Conservation (phyloP, 202 grass and related monocot genomes). For the Hordeum pubiflorum region DNA sequence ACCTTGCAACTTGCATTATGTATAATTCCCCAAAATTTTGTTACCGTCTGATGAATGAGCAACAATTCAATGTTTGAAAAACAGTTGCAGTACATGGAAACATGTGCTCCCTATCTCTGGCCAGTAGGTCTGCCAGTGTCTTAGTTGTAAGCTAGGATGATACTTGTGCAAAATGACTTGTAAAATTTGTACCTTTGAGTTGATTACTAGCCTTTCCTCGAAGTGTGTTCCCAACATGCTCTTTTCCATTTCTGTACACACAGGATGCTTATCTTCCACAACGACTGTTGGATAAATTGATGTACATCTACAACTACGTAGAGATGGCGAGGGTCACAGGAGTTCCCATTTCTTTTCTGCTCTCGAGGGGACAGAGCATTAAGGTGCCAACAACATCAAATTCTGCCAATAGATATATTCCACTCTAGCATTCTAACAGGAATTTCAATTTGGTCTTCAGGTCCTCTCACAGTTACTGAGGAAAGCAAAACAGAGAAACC, state of each 20-base stretch:
- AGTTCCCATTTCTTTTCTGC: constrained; percentile 93
- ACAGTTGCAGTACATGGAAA: background rate
- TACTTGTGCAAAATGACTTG: background rate
- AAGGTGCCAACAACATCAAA: constrained; percentile 47
- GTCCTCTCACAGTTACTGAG: constrained; percentile 88
- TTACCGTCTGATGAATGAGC: background rate
- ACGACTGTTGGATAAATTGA: constrained; percentile 88
- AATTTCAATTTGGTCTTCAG: constrained; percentile 36
- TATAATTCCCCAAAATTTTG: background rate
- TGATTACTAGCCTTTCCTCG: background rate
- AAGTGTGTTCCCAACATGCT: background rate
- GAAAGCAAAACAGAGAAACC: constrained; percentile 92
- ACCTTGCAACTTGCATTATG: background rate
- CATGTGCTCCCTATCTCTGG: background rate
- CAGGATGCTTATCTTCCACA: constrained; percentile 99
- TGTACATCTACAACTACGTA: constrained; percentile 99
- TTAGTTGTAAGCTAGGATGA: constrained; percentile 12
- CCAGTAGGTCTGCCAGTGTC: background rate
- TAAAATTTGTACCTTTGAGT: background rate
- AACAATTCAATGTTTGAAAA: background rate
- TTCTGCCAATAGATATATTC: constrained; percentile 14
- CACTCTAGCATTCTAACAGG: constrained; percentile 20
- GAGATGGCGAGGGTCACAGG: constrained; percentile 99
- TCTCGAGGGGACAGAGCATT: constrained; percentile 95
- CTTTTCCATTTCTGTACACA: constrained; percentile 9